These are phyloP conservation scores for Kodamaea kaohsiungensis DNA, from an alignment of 805 yeast species.

Conservation along the genomic window DNA sequence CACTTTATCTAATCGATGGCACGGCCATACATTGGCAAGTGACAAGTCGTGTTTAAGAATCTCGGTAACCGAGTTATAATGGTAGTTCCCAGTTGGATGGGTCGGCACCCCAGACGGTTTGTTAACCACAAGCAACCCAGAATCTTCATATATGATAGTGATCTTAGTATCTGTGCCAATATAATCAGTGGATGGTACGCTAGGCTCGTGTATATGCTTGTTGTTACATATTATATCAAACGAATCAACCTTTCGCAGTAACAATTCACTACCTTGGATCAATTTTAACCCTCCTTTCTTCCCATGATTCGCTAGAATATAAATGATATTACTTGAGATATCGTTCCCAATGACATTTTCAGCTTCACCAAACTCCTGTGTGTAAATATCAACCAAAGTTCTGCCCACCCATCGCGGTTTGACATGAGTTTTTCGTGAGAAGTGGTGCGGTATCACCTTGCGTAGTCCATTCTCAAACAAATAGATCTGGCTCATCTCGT, in stretches of 20 bases:
- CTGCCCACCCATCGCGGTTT: conserved; percentile 41
- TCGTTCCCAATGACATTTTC: conserved; percentile 24
- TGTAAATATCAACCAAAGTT: conserved; percentile 32
- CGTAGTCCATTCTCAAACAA: conserved; percentile 32
- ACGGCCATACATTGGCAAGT: conserved; percentile 36
- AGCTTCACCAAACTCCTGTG: conserved; percentile 36
- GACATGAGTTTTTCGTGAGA: conserved; percentile 31
- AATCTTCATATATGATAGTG: conserved; percentile 36
- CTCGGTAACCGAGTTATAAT: conserved; percentile 45
- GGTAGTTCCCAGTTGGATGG: conserved; percentile 50
- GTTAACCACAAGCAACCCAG: conserved; percentile 42
- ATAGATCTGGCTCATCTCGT: background rate
- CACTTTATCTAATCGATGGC: conserved; percentile 52
- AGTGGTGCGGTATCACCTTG: conserved; percentile 37
- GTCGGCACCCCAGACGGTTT: conserved; percentile 58
- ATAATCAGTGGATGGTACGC: conserved; percentile 23
- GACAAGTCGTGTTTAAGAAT: conserved; percentile 35
- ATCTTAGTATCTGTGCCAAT: conserved; percentile 11
- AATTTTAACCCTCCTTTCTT: conserved; percentile 14
- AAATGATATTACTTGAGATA: conserved; percentile 25
- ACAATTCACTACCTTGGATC: conserved; percentile 23
- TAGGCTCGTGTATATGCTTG: conserved; percentile 50
- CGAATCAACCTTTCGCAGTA: conserved; percentile 7
- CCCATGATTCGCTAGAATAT: conserved; percentile 25
- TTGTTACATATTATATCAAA: conserved; percentile 22